These are phyloP conservation scores for Cordyceps fumosorosea DNA, from an alignment of 2,329 filamentous ascomycete genomes.

Conservation along the genomic window DNA sequence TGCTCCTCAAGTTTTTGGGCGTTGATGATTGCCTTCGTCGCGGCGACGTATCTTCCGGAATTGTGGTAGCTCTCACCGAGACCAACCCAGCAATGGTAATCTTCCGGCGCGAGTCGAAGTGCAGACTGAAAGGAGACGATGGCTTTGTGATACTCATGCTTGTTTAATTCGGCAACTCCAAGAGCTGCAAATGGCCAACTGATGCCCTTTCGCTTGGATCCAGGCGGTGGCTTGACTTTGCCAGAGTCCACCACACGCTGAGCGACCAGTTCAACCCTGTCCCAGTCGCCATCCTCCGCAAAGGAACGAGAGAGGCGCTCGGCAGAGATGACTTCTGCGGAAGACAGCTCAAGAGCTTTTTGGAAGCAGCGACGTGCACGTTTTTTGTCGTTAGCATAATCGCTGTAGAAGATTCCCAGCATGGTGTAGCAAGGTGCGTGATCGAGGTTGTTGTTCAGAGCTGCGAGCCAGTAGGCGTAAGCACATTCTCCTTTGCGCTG, in stretches of 20 bases:
- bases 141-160: conserved; percentile 80
- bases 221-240: conserved; percentile 80
- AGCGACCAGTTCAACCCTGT: conserved; percentile 87
- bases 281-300: conserved; percentile 89
- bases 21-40: conserved; percentile 81
- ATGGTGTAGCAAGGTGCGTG: conserved; percentile 88
- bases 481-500: conserved; percentile 63
- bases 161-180: conserved; percentile 90
- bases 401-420: conserved; percentile 82
- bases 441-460: conserved; percentile 79
- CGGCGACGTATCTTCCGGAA: conserved; percentile 88
- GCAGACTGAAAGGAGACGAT: conserved; percentile 90
- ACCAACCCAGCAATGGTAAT: conserved; percentile 95
- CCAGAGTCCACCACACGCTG: conserved; percentile 92
- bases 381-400: conserved; percentile 82
- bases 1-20: conserved; percentile 69
- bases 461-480: conserved; percentile 75
- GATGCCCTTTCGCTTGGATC: conserved; percentile 85
- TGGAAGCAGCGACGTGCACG: conserved; percentile 90
- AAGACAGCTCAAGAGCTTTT: conserved; percentile 88
- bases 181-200: conserved; percentile 96
- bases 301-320: conserved; percentile 81
- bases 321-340: conserved; percentile 78
- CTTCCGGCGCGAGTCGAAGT: conserved; percentile 71
- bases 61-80: conserved; percentile 97